These are phyloP conservation scores for Citrullus amarus DNA, from an alignment of 306 rosid species.

Conservation along the genomic window DNA sequence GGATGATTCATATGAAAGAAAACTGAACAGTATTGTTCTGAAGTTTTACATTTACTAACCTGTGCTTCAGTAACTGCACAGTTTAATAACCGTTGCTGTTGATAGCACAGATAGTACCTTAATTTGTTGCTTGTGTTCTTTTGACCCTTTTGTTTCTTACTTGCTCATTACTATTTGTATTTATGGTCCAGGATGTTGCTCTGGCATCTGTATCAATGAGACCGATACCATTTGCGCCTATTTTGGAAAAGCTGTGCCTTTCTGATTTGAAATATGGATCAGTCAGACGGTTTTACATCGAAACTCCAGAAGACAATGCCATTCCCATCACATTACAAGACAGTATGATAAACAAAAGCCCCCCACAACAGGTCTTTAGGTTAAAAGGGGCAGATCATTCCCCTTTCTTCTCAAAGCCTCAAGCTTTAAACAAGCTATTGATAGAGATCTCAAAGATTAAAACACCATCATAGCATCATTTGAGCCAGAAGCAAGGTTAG, in stretches of 20 bases:
- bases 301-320: constrained; percentile 87
- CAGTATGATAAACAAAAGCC: constrained; percentile 58
- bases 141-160: neutral
- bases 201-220: constrained; percentile 93
- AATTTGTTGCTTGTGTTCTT: neutral
- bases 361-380: constrained; percentile 61
- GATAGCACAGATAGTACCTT: neutral
- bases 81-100: neutral
- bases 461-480: neutral
- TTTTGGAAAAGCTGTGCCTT: constrained; percentile 68
- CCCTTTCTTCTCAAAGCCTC: constrained; percentile 95
- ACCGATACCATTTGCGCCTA: constrained; percentile 74
- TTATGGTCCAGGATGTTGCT: constrained; percentile 59
- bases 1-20: neutral
- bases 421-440: constrained; percentile 83
- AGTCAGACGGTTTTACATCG: constrained; percentile 69
- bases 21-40: neutral
- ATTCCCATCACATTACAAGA: constrained; percentile 61
- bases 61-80: neutral
- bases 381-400: constrained; percentile 89
- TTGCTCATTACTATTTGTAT: neutral
- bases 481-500: neutral
- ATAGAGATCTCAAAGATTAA: constrained; percentile 63
- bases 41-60: neutral
- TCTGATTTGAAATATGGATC: constrained; percentile 69